These are phyloP conservation scores for Neofusicoccum sp. DNA, from an alignment of 2,329 filamentous ascomycete species.

Conservation along the genomic window DNA sequence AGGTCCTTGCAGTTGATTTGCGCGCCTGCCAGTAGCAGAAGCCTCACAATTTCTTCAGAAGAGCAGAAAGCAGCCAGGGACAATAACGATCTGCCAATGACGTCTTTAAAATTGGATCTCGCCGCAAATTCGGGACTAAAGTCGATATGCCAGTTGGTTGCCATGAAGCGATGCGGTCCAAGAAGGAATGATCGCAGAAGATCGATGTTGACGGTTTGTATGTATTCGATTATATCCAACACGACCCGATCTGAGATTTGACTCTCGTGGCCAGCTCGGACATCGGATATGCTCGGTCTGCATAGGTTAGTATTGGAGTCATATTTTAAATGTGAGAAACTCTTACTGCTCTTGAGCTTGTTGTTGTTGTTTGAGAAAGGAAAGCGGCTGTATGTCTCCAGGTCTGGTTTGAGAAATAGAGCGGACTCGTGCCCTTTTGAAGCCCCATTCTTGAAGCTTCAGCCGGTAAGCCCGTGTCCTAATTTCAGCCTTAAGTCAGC, in stretches of 20 bases:
- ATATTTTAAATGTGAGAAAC: too few relatives aligned
- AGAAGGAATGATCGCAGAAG: background rate
- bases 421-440: background rate
- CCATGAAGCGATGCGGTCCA: background rate
- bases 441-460: slow-evolving; percentile 14
- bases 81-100: background rate
- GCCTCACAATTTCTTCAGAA: background rate
- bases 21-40: background rate
- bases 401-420: background rate
- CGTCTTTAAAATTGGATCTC: background rate
- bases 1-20: background rate
- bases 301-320: too few relatives aligned
- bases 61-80: background rate
- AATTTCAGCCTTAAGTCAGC: background rate
- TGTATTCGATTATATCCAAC: background rate
- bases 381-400: background rate
- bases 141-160: background rate
- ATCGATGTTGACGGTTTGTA: background rate
- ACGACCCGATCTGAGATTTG: background rate
- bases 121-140: background rate
- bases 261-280: background rate
- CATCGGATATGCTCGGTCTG: too few relatives aligned
- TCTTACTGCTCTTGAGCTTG: too few relatives aligned
- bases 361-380: too few relatives aligned
- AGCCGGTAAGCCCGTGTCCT: slow-evolving; percentile 10